Conservation (phyloP, 2,329 filamentous ascomycete genomes). For the Trichoderma cornu-damae region DNA sequence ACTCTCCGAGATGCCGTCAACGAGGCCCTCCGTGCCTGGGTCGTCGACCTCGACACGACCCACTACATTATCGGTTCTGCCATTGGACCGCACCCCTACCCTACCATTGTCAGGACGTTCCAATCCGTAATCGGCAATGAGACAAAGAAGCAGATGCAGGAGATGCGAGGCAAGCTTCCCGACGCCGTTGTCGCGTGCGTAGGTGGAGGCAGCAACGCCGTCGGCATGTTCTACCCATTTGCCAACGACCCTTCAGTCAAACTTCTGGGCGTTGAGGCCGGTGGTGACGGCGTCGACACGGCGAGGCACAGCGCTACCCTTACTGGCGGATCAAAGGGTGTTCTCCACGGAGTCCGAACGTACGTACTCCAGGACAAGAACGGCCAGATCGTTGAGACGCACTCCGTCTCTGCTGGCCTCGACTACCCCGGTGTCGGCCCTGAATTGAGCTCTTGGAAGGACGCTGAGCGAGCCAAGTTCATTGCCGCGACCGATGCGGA, state of each 20-base stretch:
- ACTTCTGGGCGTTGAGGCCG: slow-evolving; percentile 89
- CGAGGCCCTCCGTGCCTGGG: slow-evolving; percentile 91
- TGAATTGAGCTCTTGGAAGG: slow-evolving; percentile 90
- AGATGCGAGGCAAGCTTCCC: slow-evolving; percentile 79
- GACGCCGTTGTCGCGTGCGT: slow-evolving; percentile 97
- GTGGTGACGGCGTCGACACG: slow-evolving; percentile 87
- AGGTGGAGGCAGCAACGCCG: slow-evolving; percentile 89
- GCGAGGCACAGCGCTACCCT: slow-evolving; percentile 81
- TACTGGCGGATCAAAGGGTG: slow-evolving; percentile 79
- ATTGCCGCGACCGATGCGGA: slow-evolving; percentile 87
- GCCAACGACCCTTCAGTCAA: slow-evolving; percentile 77
- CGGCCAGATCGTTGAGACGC: slow-evolving; percentile 90
- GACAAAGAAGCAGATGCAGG: slow-evolving; percentile 86
- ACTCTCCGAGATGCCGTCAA: slow-evolving; percentile 87
- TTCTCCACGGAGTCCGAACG: slow-evolving; percentile 91
- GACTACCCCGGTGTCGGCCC: slow-evolving; percentile 97
- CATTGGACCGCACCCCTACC: slow-evolving; percentile 96
- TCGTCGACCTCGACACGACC: slow-evolving; percentile 84
- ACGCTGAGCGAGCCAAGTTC: slow-evolving; percentile 78
- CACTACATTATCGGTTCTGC: slow-evolving; percentile 98
- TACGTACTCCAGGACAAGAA: slow-evolving; percentile 91
- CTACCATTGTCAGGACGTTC: slow-evolving; percentile 94
- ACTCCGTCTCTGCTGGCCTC: slow-evolving; percentile 92
- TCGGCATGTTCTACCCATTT: slow-evolving; percentile 98
- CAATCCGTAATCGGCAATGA: slow-evolving; percentile 94